phyloP scores from a whole-genome alignment of 1,284 basidiomycete genomes.

The Naganishia cerealis region DNA sequence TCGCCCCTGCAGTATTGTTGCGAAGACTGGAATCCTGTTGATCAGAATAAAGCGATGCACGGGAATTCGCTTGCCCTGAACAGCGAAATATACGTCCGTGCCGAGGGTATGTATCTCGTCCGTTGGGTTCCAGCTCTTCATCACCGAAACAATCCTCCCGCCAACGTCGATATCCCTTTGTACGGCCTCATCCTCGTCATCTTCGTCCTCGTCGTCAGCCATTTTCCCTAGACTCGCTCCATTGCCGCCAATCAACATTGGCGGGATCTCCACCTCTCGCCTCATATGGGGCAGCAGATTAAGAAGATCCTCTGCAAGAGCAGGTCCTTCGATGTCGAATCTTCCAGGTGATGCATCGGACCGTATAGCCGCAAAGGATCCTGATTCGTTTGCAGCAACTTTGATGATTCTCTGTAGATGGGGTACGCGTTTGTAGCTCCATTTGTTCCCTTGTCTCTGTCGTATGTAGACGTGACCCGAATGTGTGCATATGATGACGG shows the following conservation, averaged over 20 bases:
- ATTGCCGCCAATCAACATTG: constrained; percentile 36
- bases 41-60: constrained; percentile 48
- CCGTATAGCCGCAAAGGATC: constrained; percentile 82
- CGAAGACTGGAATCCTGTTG: constrained; percentile 40
- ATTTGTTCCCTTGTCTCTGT: constrained; percentile 60
- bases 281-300: constrained; percentile 62
- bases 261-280: constrained; percentile 45
- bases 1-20: constrained; percentile 5
- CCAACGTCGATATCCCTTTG: constrained; percentile 52
- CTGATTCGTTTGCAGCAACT: constrained; percentile 83
- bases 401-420: constrained; percentile 79
- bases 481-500: constrained; percentile 86
- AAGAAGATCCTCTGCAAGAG: constrained; percentile 69
- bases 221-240: constrained; percentile 30
- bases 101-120: constrained; percentile 45
- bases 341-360: constrained; percentile 67
- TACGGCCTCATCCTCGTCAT: constrained; percentile 51
- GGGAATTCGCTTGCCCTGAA: constrained; percentile 46
- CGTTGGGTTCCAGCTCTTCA: constrained; percentile 45
- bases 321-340: constrained; percentile 64
- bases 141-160: constrained; percentile 47
- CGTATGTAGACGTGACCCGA: constrained; percentile 92
- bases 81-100: constrained; percentile 44
- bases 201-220: constrained; percentile 43
- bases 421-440: constrained; percentile 79